phyloP scores from a whole-genome alignment of 148 eudicot genomes.

The Limonium bicolor region DNA sequence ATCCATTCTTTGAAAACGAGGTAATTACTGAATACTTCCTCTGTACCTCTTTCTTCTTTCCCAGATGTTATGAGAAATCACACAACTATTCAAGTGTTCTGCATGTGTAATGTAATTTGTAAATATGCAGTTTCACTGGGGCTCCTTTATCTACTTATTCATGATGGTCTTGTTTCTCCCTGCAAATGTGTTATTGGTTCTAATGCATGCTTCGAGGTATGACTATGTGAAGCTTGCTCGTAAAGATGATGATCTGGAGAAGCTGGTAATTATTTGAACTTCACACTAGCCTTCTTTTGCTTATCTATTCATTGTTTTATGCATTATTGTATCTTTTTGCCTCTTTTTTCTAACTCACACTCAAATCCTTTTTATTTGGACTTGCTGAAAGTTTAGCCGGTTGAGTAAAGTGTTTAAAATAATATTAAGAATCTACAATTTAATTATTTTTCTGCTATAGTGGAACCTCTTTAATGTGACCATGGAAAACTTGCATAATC shows the following conservation, averaged over 20 bases:
- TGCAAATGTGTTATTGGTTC: conserved; percentile 82
- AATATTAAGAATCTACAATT: too few relatives aligned
- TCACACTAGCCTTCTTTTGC: too few relatives aligned
- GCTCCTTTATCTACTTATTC: conserved; percentile 84
- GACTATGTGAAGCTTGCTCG: conserved; percentile 92
- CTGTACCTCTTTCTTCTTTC: neutral
- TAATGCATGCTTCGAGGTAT: conserved; percentile 81
- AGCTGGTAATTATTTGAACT: conserved; percentile 70
- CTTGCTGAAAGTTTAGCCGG: too few relatives aligned
- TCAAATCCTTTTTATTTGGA: too few relatives aligned
- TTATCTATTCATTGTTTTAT: too few relatives aligned
- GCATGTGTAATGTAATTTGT: neutral
- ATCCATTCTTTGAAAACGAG: conserved; percentile 94
- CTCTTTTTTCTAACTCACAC: too few relatives aligned
- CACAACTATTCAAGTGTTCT: neutral
- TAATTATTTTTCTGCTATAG: too few relatives aligned
- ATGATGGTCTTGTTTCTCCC: conserved; percentile 96
- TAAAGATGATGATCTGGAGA: conserved; percentile 87
- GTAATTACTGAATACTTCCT: conserved; percentile 14
- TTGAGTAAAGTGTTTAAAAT: too few relatives aligned
- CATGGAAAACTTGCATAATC: too few relatives aligned
- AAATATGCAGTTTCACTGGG: conserved; percentile 81
- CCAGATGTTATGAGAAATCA: too few relatives aligned
- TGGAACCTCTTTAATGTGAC: too few relatives aligned
- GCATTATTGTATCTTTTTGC: too few relatives aligned